Evolutionary conservation across 306 rosid genomes (phyloP).

Genomic region (Inga laurina): DNA sequence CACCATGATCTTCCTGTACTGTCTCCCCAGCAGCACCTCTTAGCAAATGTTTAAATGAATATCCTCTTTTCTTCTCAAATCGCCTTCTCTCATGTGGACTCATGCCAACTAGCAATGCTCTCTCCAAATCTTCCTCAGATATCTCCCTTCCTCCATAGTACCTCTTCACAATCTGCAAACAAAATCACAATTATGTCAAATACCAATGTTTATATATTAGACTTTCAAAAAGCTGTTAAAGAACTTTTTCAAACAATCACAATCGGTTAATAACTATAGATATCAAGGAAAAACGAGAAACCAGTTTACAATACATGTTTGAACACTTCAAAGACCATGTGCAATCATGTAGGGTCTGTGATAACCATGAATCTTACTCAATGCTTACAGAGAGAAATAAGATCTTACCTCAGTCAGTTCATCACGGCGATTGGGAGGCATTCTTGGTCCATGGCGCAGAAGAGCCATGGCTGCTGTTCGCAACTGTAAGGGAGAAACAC

Average conservation of each 20-base stretch:
- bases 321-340: background rate
- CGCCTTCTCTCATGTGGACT: slow-evolving; percentile 83
- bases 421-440: slow-evolving; percentile 77
- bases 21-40: slow-evolving; percentile 37
- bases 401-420: slow-evolving; percentile 75
- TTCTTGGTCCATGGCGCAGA: slow-evolving; percentile 83
- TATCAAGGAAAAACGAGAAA: background rate
- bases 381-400: slow-evolving; percentile 15
- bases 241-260: background rate
- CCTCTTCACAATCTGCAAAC: slow-evolving; percentile 68
- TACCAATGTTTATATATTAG: background rate
- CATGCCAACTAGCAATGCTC: slow-evolving; percentile 86
- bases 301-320: slow-evolving; percentile 22
- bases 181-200: slow-evolving; percentile 1
- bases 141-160: slow-evolving; percentile 90
- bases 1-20: slow-evolving; percentile 40
- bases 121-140: slow-evolving; percentile 78
- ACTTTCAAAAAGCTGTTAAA: slow-evolving; percentile 20
- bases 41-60: slow-evolving; percentile 47
- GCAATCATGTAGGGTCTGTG: slow-evolving; percentile 1
- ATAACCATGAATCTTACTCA: slow-evolving; percentile 23
- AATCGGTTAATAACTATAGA: background rate
- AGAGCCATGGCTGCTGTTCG: slow-evolving; percentile 96
- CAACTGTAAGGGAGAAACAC: slow-evolving; percentile 92
- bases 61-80: slow-evolving; percentile 68